Conservation (phyloP, 2,329 filamentous ascomycete species). For the Xylariaceae sp. region DNA sequence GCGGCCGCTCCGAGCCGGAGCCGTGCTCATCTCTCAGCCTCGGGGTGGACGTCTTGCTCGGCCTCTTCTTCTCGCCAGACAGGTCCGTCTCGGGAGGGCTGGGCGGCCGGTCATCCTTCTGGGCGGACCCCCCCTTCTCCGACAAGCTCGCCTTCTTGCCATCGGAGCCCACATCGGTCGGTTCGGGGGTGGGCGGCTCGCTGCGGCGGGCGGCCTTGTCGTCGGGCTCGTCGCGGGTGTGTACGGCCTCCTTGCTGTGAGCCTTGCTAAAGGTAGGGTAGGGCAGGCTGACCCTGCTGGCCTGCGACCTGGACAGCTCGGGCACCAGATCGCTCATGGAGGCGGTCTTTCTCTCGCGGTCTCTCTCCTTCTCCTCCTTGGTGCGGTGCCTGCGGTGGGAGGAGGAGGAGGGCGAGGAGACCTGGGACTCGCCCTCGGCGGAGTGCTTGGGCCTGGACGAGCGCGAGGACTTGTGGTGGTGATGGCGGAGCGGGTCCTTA, state of each 20-base stretch:
- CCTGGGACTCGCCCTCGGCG: constrained; percentile 19
- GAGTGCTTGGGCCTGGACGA: constrained; percentile 19
- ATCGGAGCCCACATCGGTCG: constrained; percentile 57
- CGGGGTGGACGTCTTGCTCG: constrained; percentile 24
- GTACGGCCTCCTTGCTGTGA: constrained; percentile 80
- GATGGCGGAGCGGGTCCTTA: constrained; percentile 16
- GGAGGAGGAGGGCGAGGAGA: constrained; percentile 14
- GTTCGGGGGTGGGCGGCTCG: constrained; percentile 59
- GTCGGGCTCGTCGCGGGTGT: constrained; percentile 47
- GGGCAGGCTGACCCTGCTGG: constrained; percentile 25
- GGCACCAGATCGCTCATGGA: constrained; percentile 26
- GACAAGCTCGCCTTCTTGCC: constrained; percentile 42
- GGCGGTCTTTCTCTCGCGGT: constrained; percentile 20
- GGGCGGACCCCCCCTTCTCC: constrained; percentile 34
- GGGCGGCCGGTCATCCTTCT: constrained; percentile 45
- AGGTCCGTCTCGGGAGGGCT: constrained; percentile 58
- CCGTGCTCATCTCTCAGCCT: constrained; percentile 31
- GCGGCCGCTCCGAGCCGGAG: constrained; percentile 29
- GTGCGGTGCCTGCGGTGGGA: constrained; percentile 24
- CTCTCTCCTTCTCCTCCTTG: constrained; percentile 22
- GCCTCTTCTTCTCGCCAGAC: constrained; percentile 37
- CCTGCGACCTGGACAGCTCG: constrained; percentile 19
- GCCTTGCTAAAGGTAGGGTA: constrained; percentile 51
- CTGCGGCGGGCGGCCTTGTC: constrained; percentile 21
- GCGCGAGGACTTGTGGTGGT: constrained; percentile 20